Conservation (phyloP, 805 yeast genomes). For the Myxozyma monticola region DNA sequence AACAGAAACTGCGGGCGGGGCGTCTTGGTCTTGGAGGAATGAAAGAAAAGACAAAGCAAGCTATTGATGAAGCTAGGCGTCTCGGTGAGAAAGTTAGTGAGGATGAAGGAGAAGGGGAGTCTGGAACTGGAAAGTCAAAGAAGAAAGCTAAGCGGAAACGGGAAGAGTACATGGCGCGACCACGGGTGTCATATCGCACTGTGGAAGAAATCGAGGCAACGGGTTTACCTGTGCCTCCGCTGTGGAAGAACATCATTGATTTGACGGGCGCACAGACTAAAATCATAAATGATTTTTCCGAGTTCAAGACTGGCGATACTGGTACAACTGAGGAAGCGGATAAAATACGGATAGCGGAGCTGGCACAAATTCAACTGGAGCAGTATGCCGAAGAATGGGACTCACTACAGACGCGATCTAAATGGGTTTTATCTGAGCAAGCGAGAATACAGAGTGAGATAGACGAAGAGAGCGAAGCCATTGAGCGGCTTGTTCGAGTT, state of each 20-base stretch:
- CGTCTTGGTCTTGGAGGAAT: conserved; percentile 76
- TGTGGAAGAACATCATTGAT: conserved; percentile 34
- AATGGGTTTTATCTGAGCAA: conserved; percentile 16
- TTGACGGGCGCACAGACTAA: conserved; percentile 30
- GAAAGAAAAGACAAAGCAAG: conserved; percentile 40
- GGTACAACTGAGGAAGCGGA: not conserved
- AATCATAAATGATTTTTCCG: conserved; percentile 24
- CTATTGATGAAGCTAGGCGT: conserved; percentile 31
- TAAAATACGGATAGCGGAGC: conserved; percentile 14
- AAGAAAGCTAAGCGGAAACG: conserved; percentile 25
- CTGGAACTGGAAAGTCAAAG: conserved; percentile 10
- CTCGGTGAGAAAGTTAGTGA: conserved; percentile 27
- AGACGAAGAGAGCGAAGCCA: conserved; percentile 17
- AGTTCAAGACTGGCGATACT: not conserved
- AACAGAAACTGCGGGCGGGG: conserved; percentile 62
- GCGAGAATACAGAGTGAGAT: conserved; percentile 13
- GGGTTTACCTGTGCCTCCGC: conserved; percentile 36
- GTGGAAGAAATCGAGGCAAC: conserved; percentile 36
- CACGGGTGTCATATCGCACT: conserved; percentile 33
- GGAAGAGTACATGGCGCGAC: conserved; percentile 8
- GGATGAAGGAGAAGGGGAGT: conserved; percentile 22
- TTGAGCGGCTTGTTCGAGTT: conserved; percentile 22
- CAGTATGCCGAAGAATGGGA: conserved; percentile 31
- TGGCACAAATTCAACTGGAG: conserved; percentile 28
- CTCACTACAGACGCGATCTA: conserved; percentile 19